Base-by-base conservation (phyloP, 2,329 filamentous ascomycete genomes). In the Talaromyces sp. region DNA sequence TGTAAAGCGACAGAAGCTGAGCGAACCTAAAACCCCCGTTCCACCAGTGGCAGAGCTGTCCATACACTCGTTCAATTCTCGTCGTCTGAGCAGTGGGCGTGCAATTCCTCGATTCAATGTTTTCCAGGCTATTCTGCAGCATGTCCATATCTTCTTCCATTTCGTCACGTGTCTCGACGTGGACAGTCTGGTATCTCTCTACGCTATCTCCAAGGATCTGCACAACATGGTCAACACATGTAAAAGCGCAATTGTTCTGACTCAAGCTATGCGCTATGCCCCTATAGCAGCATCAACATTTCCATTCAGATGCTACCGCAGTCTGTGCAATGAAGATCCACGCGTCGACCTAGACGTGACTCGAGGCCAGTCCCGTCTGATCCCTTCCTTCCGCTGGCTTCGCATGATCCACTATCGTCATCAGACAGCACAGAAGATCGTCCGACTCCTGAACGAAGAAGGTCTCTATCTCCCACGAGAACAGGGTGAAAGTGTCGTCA, bases 361-460 rank as follows among this genome's bases (percentile, higher is more conserved):
- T 63, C 64, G 62, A 69, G 73, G 3, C 66, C 59, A 79, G 35
- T 73, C 81, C 33, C 86, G 83, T 56, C 76, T 76, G 24, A 83
- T 90, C 1, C 90, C 90, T 0, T 83, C 85, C 8, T 79, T 94
- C 57, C 80, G 81, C 52, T 95, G 90, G 84, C 80, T 92, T 7
- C 82, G 85, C 64, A 88, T 94, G 84, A 81, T 92, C 0, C 74
- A 86, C 67, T 84, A 81, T 66, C 83, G 89, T 11, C 80, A 89
- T 68, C 78, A 80, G 45, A 82, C 82, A 41, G 82, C 86, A 66
- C 78, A 83, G 31, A 85, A 90, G 69, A 90, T 92, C 68, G 73
- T 90, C n/a, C 83, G 83, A 14, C 78, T 83, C 13, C 80, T 93
- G 69, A 85, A 85, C 0, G 79, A 83, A 14, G 77, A 83, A 50